Evolutionary conservation across 2,329 filamentous ascomycete species (phyloP), one percentile per base, ranked within the genome.

Genomic region (Diaporthe sp.): DNA sequence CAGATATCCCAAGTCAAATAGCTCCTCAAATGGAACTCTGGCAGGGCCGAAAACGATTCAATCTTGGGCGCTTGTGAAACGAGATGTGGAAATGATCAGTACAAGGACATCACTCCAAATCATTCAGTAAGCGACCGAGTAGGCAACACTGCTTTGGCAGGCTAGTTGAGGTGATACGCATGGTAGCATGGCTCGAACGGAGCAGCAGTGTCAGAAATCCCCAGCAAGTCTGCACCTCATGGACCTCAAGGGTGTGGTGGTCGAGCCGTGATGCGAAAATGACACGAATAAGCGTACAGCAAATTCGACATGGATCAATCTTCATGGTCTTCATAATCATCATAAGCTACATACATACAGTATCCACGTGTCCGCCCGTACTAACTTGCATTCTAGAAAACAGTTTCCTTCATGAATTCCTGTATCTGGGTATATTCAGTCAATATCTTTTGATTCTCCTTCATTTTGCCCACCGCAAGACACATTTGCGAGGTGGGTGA

Each of bases 371-470:
- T 25, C 47, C n/a, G 63, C 63, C 63, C 35, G n/a, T 30, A 53
- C 63, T 25, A 39, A 68, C 63, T 68, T 68, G 63, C 63, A 68
- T 53, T 68, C 63, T 68, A 68, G 56, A 30, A 71, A 59, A 35
- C 35, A 55, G 19, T 25, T 44, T 30, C 35, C 68, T 10, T 42
- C 25, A 53, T 27, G 25, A 61, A 12, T 61, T 59, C 53, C 56
- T 71, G 44, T 71, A 61, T 71, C 56, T 71, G 70, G 70, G 70
- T 71, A 63, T 71, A 71, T 71, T 61, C 56, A 37, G 25, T 63
- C 35, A 71, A 63, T 27, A 71, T 63, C 44, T 42, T 61, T 51
- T 42, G n/a, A 4, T 71, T 37, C 39, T 63, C 32, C 56, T 12
- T 0, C 70, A 25, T 55, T 71, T 63, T 53, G 44, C 39, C 12